Percentiles rank a stretch among this genome's conserved stretches.
Evolutionary conservation across 2,329 filamentous ascomycete species (phyloP).

Genomic region (Pseudocercospora musae): DNA sequence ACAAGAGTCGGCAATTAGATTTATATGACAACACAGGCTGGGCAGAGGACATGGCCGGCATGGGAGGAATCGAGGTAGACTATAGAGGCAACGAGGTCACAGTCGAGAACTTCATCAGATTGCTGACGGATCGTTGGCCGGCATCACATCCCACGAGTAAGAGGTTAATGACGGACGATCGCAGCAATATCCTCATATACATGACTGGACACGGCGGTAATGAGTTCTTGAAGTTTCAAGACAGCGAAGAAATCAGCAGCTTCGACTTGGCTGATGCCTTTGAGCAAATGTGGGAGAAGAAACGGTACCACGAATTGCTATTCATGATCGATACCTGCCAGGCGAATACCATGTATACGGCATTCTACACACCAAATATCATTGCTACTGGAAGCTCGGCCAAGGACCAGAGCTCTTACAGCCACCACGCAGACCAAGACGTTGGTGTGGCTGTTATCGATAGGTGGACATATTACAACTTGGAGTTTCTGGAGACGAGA

Average conservation of each 20-base stretch:
- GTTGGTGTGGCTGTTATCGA: conserved; percentile 98
- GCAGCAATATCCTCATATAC: conserved; percentile 96
- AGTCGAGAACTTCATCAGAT: conserved; percentile 95
- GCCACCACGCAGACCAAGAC: conserved; percentile 95
- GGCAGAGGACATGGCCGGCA: conserved; percentile 27
- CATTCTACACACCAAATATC: conserved; percentile 97
- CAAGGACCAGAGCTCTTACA: conserved; percentile 94
- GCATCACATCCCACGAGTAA: conserved; percentile 95
- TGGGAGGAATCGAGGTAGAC: conserved; percentile 78
- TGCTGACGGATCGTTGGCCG: conserved; percentile 89
- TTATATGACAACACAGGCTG: conserved; percentile 73
- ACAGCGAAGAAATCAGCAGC: conserved; percentile 93
- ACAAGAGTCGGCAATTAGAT: conserved; percentile 91
- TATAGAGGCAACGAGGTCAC: conserved; percentile 98
- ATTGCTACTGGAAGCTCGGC: conserved; percentile 96
- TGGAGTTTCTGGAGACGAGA: conserved; percentile 91
- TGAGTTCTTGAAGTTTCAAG: conserved; percentile 97
- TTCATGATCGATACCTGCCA: conserved; percentile 99
- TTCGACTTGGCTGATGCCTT: conserved; percentile 97
- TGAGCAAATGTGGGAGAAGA: conserved; percentile 99
- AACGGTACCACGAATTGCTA: conserved; percentile 94
- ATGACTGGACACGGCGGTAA: conserved; percentile 99
- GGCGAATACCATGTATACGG: conserved; percentile 98
- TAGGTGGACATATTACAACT: conserved; percentile 96
- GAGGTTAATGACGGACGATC: conserved; percentile 86